Evolutionary conservation across 164 flowering plant species (phyloP).

Genomic region (Piper betle): DNA sequence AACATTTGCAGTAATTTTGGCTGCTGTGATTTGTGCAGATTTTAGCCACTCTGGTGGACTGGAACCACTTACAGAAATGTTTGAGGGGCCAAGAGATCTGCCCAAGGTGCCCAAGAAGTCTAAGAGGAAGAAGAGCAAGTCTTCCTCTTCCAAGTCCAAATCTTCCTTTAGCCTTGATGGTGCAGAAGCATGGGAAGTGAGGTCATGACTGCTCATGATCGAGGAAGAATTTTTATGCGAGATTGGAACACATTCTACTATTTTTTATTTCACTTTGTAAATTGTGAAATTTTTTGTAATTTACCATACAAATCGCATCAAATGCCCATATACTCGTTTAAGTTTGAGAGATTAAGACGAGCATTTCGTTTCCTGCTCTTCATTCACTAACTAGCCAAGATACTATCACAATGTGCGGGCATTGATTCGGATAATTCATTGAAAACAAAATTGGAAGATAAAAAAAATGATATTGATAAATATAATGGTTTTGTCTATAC

Average conservation of each 20-base stretch:
- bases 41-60: constrained; percentile 16
- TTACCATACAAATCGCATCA: no score
- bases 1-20: no score
- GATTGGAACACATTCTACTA: not conserved
- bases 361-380: no score
- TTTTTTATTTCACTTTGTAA: not conserved
- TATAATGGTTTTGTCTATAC: no score
- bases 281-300: not conserved
- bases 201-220: not conserved
- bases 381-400: no score
- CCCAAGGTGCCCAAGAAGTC: constrained; percentile 15
- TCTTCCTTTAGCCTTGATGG: constrained; percentile 3
- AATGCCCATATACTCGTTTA: no score
- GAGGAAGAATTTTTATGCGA: no score
- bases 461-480: no score
- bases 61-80: constrained; percentile 11
- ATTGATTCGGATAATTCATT: no score
- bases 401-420: no score
- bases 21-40: constrained; percentile 10
- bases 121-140: constrained; percentile 15
- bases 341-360: no score
- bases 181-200: constrained; percentile 1
- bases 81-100: constrained; percentile 11
- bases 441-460: no score
- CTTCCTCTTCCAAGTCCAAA: constrained; percentile 9